Conservation (phyloP, 2,329 filamentous ascomycete genomes). For the Aspergillus pseudotamarii region DNA sequence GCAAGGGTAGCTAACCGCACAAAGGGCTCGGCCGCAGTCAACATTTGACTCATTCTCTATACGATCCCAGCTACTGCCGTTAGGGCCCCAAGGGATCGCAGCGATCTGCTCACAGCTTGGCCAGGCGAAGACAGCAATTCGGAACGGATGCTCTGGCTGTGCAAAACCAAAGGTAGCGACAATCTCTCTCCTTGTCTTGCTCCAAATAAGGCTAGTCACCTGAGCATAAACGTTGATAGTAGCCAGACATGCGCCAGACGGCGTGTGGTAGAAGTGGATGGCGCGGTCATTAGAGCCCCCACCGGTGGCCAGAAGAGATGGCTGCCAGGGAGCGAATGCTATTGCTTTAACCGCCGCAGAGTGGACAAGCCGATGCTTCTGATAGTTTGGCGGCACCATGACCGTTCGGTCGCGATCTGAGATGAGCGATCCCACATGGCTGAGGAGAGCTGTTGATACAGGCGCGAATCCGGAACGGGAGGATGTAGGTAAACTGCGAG, state of each 20-base stretch:
- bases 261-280: constrained; percentile 93
- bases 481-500: constrained; percentile 31
- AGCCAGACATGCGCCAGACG: constrained; percentile 79
- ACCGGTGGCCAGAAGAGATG: constrained; percentile 82
- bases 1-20: constrained; percentile 82
- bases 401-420: constrained; percentile 44
- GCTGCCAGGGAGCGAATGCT: constrained; percentile 93
- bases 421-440: constrained; percentile 31
- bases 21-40: constrained; percentile 64
- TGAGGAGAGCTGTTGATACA: constrained; percentile 26
- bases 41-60: constrained; percentile 25
- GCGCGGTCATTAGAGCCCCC: constrained; percentile 93
- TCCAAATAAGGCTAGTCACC: constrained; percentile 92
- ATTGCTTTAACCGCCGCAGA: constrained; percentile 93
- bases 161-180: constrained; percentile 92
- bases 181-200: constrained; percentile 80
- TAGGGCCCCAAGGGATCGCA: constrained; percentile 79
- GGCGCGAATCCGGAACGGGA: constrained; percentile 23
- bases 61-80: constrained; percentile 34
- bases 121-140: constrained; percentile 94
- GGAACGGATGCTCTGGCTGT: constrained; percentile 83
- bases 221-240: constrained; percentile 92
- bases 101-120: constrained; percentile 85
- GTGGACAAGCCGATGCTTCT: constrained; percentile 75
- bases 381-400: constrained; percentile 57